Percentiles rank a stretch among this genome's conserved stretches.
Conservation (phyloP, 2,329 filamentous ascomycete species). For the Fusarium protoensiforme region DNA sequence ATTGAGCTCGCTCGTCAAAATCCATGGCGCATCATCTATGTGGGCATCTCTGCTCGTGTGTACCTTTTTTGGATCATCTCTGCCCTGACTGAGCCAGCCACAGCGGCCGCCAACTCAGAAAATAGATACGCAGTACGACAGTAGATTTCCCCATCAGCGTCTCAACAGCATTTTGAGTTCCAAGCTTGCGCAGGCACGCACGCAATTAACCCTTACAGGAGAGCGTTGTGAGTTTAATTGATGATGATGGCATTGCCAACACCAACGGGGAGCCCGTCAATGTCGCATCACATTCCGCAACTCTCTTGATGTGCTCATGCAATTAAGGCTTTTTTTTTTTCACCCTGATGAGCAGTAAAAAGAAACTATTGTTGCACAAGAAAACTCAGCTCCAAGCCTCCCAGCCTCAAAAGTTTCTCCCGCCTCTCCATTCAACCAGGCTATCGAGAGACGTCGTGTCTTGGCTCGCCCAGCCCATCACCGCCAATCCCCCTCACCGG, state of each 20-base stretch:
- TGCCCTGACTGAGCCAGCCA: background rate
- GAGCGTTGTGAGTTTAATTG: slow-evolving; percentile 4
- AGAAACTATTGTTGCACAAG: background rate
- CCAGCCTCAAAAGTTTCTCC: slow-evolving; percentile 22
- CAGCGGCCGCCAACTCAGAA: background rate
- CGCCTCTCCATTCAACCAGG: background rate
- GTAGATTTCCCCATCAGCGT: background rate
- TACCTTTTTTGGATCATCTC: background rate
- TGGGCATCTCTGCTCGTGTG: background rate
- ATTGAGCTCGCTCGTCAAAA: background rate
- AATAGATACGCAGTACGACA: background rate
- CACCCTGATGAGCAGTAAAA: background rate
- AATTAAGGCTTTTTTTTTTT: background rate
- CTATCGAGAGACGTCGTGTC: background rate
- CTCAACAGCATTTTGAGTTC: slow-evolving; percentile 21
- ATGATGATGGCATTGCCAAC: slow-evolving; percentile 2
- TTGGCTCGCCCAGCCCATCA: slow-evolving; percentile 1
- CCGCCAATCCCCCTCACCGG: slow-evolving; percentile 15
- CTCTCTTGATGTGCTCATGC: background rate
- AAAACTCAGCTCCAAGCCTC: slow-evolving; percentile 21
- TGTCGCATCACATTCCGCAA: background rate
- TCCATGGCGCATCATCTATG: background rate
- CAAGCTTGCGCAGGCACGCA: slow-evolving; percentile 20
- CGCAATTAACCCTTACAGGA: background rate
- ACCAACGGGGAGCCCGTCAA: background rate